These are phyloP conservation scores for Moringa oleifera DNA, from an alignment of 345 rosid genomes.

Conservation along the genomic window DNA sequence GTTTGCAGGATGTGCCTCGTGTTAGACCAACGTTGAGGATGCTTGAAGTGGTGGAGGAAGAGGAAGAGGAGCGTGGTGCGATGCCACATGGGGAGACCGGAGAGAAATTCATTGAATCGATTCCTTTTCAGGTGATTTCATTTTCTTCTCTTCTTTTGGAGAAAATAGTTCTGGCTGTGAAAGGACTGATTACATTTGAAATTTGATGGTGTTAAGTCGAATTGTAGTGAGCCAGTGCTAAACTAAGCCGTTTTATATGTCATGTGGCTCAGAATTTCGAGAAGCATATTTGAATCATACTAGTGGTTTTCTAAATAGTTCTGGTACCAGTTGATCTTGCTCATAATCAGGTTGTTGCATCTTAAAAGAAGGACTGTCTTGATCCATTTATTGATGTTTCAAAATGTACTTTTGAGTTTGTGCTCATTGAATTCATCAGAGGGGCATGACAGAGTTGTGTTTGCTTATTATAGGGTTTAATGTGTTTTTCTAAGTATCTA, in stretches of 20 bases:
- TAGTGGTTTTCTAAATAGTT: no score
- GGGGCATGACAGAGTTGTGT: no score
- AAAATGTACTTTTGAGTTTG: no score
- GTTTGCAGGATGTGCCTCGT: conserved; percentile 46
- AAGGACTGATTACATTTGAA: neutral
- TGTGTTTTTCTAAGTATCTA: no score
- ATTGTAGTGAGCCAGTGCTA: no score
- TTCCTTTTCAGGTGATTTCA: conserved; percentile 64
- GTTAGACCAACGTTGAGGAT: conserved; percentile 50
- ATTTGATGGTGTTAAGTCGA: neutral
- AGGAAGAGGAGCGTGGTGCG: conserved; percentile 19
- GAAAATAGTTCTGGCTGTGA: neutral
- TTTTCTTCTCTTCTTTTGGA: neutral
- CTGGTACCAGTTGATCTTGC: no score
- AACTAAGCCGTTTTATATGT: no score
- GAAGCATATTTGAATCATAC: no score
- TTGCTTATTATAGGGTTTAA: no score
- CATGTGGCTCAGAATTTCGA: no score
- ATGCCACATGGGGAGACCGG: conserved; percentile 70
- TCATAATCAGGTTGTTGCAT: no score
- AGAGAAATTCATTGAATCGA: conserved; percentile 45
- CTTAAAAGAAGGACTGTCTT: neutral
- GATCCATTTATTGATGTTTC: neutral
- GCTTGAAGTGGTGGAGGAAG: conserved; percentile 36
- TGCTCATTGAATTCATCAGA: no score